These are phyloP conservation scores for Thalassiosira ordinaria DNA, from an alignment of 352 stramenopile species.

Conservation along the genomic window DNA sequence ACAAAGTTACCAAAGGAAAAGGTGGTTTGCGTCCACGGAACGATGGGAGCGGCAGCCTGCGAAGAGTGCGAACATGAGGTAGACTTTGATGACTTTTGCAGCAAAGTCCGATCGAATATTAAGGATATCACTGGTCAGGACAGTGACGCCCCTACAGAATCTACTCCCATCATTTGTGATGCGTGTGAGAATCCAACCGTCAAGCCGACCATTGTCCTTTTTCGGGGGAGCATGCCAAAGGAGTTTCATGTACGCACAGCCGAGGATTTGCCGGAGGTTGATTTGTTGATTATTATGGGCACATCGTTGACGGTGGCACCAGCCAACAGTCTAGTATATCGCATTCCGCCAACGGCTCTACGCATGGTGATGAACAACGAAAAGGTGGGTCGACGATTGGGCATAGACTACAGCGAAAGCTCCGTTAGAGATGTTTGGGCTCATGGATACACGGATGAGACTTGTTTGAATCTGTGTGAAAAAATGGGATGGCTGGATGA, in stretches of 20 bases:
- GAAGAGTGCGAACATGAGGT: slow-evolving; percentile 61
- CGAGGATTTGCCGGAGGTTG: slow-evolving; percentile 70
- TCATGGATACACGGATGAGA: slow-evolving; percentile 64
- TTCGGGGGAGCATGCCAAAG: slow-evolving; percentile 70
- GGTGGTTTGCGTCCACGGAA: slow-evolving; percentile 80
- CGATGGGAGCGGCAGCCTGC: slow-evolving; percentile 77
- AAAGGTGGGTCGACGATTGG: slow-evolving; percentile 71
- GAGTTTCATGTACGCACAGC: slow-evolving; percentile 73
- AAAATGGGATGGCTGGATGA: slow-evolving; percentile 77
- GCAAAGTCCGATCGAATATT: slow-evolving; percentile 70
- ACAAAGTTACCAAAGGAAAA: slow-evolving; percentile 64
- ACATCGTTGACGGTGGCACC: slow-evolving; percentile 80
- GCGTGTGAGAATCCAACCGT: slow-evolving; percentile 68
- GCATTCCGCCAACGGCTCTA: slow-evolving; percentile 60
- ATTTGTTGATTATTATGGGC: slow-evolving; percentile 84
- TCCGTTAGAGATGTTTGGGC: slow-evolving; percentile 69
- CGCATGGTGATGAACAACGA: slow-evolving; percentile 81
- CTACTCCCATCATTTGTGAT: slow-evolving; percentile 72
- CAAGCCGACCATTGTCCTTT: slow-evolving; percentile 87
- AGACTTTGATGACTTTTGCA: slow-evolving; percentile 77
- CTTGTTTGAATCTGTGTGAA: slow-evolving; percentile 68
- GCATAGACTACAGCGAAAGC: slow-evolving; percentile 62
- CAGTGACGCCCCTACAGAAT: slow-evolving; percentile 60
- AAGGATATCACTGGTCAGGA: slow-evolving; percentile 84
- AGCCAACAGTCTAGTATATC: slow-evolving; percentile 79